Percentiles rank a stretch among this genome's conserved stretches.
Evolutionary conservation across 2,329 filamentous ascomycete species (phyloP).

Genomic region (Trichoderma simmonsii): DNA sequence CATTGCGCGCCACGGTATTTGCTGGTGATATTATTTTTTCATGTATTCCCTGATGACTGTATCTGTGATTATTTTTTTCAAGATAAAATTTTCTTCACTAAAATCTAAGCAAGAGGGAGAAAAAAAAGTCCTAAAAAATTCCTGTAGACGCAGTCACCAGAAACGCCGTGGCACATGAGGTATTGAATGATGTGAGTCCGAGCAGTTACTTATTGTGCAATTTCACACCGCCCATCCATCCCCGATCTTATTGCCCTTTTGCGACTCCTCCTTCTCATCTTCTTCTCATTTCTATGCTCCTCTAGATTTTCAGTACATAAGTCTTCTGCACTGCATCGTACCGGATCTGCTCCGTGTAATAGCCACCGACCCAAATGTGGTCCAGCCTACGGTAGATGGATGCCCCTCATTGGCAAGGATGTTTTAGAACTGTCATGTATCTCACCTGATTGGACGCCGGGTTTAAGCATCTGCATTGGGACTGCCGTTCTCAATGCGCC

Average conservation of each 20-base stretch:
- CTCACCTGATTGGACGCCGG: conserved; percentile 8
- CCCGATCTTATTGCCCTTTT: background rate
- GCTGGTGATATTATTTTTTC: background rate
- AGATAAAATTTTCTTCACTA: background rate
- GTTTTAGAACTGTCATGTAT: conserved; percentile 15
- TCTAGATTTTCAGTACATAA: background rate
- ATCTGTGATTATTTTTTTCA: background rate
- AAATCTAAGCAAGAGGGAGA: background rate
- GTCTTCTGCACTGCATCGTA: background rate
- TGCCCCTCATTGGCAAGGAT: conserved; percentile 9
- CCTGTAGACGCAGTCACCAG: background rate
- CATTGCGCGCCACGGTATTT: background rate
- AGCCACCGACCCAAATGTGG: background rate
- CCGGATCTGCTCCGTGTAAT: background rate
- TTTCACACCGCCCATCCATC: background rate
- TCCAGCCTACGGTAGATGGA: background rate
- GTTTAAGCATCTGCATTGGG: conserved; percentile 5
- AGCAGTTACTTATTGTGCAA: background rate
- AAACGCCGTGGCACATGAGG: background rate
- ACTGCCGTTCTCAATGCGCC: background rate
- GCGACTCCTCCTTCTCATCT: background rate
- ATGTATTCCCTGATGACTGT: background rate
- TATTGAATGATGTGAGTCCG: background rate
- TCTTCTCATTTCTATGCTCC: background rate
- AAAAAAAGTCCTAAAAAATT: background rate